Conservation (phyloP, 768 basidiomycete species). For the Galerina marginata region DNA sequence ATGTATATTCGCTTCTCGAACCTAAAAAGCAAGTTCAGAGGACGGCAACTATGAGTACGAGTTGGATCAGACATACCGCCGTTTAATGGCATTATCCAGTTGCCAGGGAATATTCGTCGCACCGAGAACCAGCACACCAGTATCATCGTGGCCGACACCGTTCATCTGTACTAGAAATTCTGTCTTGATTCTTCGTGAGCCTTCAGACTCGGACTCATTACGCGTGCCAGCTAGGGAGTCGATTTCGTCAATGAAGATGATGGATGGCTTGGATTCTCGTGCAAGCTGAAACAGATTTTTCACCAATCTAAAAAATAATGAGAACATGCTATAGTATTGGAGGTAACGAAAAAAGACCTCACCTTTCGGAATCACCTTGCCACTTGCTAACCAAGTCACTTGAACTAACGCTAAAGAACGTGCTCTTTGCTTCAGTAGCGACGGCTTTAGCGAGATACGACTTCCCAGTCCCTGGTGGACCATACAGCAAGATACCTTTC, state of each 20-base stretch:
- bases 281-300: constrained; percentile 97
- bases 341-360: constrained; percentile 30
- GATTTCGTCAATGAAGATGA: constrained; percentile 99
- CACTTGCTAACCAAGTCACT: constrained; percentile 98
- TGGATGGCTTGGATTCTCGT: constrained; percentile 93
- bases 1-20: constrained; percentile 99
- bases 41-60: neutral
- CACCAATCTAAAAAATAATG: constrained; percentile 66
- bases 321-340: constrained; percentile 1
- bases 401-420: constrained; percentile 96
- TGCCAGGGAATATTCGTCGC: constrained; percentile 99
- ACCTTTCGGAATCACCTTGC: constrained; percentile 99
- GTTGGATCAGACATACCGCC: constrained; percentile 58
- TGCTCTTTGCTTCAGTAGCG: constrained; percentile 98
- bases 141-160: constrained; percentile 97
- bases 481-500: constrained; percentile 94
- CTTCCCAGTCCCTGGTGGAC: constrained; percentile 98
- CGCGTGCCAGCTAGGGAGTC: constrained; percentile 95
- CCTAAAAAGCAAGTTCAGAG: constrained; percentile 39
- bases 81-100: constrained; percentile 95
- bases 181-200: constrained; percentile 96
- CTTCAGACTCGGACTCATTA: constrained; percentile 97
- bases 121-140: constrained; percentile 93
- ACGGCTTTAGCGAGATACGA: constrained; percentile 97
- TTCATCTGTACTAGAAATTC: constrained; percentile 99